phyloP scores from a whole-genome alignment of 208 protist genomes.

The Trypanosoma scelopori region DNA sequence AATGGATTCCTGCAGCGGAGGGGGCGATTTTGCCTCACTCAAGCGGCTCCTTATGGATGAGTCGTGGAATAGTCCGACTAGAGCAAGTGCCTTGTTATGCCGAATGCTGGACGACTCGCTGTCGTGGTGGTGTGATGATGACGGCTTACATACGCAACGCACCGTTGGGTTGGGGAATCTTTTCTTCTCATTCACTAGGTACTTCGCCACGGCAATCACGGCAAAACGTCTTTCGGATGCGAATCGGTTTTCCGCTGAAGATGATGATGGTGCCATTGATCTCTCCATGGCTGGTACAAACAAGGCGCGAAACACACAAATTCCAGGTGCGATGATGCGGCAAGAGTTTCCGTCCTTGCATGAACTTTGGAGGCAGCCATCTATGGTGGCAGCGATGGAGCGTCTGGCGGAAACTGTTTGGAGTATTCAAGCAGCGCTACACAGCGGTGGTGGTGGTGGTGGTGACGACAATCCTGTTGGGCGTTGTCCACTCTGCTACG shows the following conservation, averaged over 20 bases:
- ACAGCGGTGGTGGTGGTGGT: conserved; percentile 6
- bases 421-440: conserved; percentile 25
- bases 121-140: not conserved
- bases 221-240: not conserved
- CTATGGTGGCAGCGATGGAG: conserved; percentile 51
- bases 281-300: not conserved
- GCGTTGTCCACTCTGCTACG: conserved; percentile 58
- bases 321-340: not conserved
- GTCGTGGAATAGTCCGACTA: not conserved
- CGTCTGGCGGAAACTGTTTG: conserved; percentile 33
- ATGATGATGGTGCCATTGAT: not conserved
- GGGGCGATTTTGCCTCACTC: not conserved
- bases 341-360: conserved; percentile 23
- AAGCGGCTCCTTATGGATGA: conserved; percentile 17
- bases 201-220: conserved; percentile 23
- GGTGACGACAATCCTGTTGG: conserved; percentile 1
- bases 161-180: not conserved
- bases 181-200: conserved; percentile 21
- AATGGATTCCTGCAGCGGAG: not conserved
- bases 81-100: conserved; percentile 12
- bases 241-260: not conserved
- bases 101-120: conserved; percentile 14
- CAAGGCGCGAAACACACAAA: not conserved
- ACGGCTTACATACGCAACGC: not conserved
- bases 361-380: conserved; percentile 59